These are phyloP conservation scores for Daldinia grandis DNA, from an alignment of 495 filamentous ascomycete genomes.

Conservation along the genomic window DNA sequence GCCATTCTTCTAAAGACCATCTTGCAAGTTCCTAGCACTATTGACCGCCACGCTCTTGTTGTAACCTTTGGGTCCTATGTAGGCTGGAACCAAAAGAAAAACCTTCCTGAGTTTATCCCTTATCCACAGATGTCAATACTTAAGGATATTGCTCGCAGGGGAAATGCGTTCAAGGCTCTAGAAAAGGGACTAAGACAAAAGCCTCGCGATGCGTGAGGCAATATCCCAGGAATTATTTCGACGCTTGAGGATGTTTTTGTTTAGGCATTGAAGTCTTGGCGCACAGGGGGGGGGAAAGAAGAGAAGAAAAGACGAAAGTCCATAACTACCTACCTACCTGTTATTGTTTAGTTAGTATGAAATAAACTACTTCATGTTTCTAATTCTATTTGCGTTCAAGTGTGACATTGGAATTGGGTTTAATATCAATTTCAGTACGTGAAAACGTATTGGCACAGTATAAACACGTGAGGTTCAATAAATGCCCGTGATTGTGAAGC, in stretches of 20 bases:
- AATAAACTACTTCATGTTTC: neutral
- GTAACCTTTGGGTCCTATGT: constrained; percentile 4
- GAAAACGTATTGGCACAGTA: no score
- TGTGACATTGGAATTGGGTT: neutral
- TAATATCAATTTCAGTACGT: no score
- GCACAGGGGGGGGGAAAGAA: neutral
- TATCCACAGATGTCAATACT: neutral
- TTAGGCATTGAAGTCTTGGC: neutral
- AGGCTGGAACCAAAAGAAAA: neutral
- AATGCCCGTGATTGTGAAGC: neutral
- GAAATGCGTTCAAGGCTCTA: neutral
- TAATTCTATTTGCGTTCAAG: neutral
- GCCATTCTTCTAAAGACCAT: constrained; percentile 21
- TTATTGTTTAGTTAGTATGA: neutral
- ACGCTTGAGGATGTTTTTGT: neutral
- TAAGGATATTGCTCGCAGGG: constrained; percentile 2
- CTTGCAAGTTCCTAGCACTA: constrained; percentile 7
- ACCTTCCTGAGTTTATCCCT: neutral
- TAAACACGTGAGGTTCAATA: neutral
- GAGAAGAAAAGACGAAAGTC: neutral
- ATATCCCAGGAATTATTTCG: neutral
- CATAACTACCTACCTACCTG: neutral
- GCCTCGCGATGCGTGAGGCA: neutral
- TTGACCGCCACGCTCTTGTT: constrained; percentile 12
- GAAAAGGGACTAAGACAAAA: neutral